Conservation (phyloP, 1,139 yeast genomes). For the Yamadazyma jaroonii region DNA sequence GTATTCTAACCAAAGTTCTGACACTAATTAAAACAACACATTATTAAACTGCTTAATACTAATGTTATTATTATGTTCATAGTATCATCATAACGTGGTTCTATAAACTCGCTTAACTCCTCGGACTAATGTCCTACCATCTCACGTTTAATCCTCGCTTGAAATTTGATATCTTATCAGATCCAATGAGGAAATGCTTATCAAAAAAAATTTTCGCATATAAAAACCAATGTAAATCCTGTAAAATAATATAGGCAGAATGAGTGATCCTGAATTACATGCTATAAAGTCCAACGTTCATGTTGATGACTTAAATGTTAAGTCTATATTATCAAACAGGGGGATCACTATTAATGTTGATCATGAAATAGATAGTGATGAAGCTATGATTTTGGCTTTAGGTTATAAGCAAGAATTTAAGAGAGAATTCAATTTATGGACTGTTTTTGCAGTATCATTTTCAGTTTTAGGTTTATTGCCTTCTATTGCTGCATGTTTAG, state of each 20-base stretch:
- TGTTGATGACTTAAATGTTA: conserved; percentile 38
- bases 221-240: conserved; percentile 1
- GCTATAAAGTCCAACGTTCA: conserved; percentile 36
- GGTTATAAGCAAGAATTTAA: conserved; percentile 76
- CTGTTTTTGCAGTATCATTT: conserved; percentile 68
- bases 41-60: too few species aligned
- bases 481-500: conserved; percentile 59
- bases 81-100: too few species aligned
- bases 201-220: conserved; percentile 1
- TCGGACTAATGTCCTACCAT: too few species aligned
- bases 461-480: conserved; percentile 72
- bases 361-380: conserved; percentile 50
- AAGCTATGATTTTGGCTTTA: conserved; percentile 57
- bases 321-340: conserved; percentile 39
- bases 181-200: conserved; percentile 1
- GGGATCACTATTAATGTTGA: conserved; percentile 41
- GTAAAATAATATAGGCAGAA: conserved; percentile 2
- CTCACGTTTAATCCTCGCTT: neutral
- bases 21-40: too few species aligned
- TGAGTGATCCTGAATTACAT: conserved; percentile 19
- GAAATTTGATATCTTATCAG: conserved; percentile 1
- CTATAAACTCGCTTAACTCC: too few species aligned
- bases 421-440: conserved; percentile 62
- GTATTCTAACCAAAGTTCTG: too few species aligned
- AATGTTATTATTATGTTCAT: too few species aligned